A percentile compares a stretch with the other conserved stretches of the same genome.
phyloP scores from a whole-genome alignment of 1,284 basidiomycete species.

The Apiotrichum veenhuisii region DNA sequence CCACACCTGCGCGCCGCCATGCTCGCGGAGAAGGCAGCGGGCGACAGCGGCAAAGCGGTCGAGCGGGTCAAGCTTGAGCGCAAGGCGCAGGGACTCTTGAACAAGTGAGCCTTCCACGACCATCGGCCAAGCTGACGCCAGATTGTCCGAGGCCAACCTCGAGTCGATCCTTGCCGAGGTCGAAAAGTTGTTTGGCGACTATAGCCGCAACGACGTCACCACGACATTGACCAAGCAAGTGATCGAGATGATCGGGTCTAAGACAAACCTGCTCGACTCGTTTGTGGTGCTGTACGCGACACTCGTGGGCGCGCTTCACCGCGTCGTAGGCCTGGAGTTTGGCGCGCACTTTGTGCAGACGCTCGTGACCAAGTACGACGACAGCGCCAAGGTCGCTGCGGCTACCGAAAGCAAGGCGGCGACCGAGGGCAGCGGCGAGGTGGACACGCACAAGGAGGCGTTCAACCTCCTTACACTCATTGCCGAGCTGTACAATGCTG shows the following conservation, averaged over 20 bases:
- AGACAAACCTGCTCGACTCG: conserved; percentile 79
- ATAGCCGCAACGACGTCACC: conserved; percentile 83
- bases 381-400: not conserved
- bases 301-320: conserved; percentile 78
- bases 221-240: conserved; percentile 73
- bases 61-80: conserved; percentile 64
- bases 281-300: conserved; percentile 89
- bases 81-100: conserved; percentile 82
- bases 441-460: conserved; percentile 63
- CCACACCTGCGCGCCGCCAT: conserved; percentile 52
- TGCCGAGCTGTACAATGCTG: conserved; percentile 92
- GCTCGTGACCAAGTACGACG: conserved; percentile 27
- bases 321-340: conserved; percentile 83
- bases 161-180: conserved; percentile 71
- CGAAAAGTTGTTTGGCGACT: conserved; percentile 71
- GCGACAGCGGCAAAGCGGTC: conserved; percentile 53
- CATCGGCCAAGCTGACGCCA: conserved; percentile 35
- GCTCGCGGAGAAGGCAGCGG: conserved; percentile 39
- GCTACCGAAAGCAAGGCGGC: conserved; percentile 8
- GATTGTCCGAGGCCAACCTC: conserved; percentile 88
- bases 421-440: conserved; percentile 6
- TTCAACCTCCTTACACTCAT: conserved; percentile 83
- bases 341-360: conserved; percentile 60
- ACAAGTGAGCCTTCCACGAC: conserved; percentile 59
- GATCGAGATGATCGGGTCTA: conserved; percentile 75